A percentile compares a stretch with the other conserved stretches of the same genome.
phyloP scores from a whole-genome alignment of 768 basidiomycete species.

The Lactifluus echinatus region DNA sequence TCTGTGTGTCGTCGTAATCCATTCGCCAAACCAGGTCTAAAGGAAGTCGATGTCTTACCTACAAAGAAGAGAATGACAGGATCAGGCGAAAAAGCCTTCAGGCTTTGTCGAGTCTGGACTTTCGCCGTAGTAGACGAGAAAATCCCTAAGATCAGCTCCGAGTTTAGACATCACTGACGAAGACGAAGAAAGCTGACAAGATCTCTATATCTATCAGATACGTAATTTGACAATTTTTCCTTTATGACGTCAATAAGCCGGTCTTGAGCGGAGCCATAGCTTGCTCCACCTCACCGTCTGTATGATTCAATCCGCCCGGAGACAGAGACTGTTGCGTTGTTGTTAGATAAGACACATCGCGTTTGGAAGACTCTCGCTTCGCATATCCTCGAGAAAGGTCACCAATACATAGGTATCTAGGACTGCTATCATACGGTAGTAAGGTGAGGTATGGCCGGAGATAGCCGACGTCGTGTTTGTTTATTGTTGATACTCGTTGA shows the following conservation, averaged over 20 bases:
- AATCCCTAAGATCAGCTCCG: conserved; percentile 41
- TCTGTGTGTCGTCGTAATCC: conserved; percentile 34
- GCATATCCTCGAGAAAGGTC: conserved; percentile 74
- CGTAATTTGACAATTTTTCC: conserved; percentile 25
- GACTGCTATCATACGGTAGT: too few species aligned
- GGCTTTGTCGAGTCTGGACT: conserved; percentile 57
- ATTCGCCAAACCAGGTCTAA: background rate
- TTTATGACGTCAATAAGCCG: conserved; percentile 66
- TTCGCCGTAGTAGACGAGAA: conserved; percentile 75
- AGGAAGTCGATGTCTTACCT: conserved; percentile 34
- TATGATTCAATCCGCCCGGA: conserved; percentile 52
- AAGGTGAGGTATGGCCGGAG: too few species aligned
- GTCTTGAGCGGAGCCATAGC: too few species aligned
- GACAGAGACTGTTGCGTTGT: conserved; percentile 54
- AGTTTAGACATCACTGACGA: conserved; percentile 52
- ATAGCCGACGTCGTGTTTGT: too few species aligned
- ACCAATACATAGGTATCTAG: too few species aligned
- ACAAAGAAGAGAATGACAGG: conserved; percentile 66
- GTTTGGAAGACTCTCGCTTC: conserved; percentile 44
- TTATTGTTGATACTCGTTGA: too few species aligned
- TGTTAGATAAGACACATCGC: background rate
- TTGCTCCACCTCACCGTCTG: too few species aligned
- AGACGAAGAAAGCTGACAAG: conserved; percentile 30
- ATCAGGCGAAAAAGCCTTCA: conserved; percentile 79
- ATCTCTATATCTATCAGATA: background rate